These are phyloP conservation scores for Sutorius australiensis DNA, from an alignment of 768 basidiomycete genomes.

Conservation along the genomic window DNA sequence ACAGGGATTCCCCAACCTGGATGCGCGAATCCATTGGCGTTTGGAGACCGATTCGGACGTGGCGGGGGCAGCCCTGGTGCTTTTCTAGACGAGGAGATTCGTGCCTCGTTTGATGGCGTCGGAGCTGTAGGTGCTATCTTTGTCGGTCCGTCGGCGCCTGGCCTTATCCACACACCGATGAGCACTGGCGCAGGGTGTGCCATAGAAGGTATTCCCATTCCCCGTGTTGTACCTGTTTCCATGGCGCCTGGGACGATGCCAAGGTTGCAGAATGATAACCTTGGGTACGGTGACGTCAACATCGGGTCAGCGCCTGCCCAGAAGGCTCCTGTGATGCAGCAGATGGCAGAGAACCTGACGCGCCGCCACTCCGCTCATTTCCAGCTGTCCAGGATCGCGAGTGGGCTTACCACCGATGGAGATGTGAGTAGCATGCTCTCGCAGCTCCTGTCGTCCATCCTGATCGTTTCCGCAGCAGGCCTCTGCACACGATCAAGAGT, in stretches of 20 bases:
- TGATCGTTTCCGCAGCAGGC: not conserved
- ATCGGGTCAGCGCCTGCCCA: not conserved
- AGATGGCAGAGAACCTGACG: not conserved
- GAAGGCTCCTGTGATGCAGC: not conserved
- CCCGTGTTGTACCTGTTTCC: constrained; percentile 8
- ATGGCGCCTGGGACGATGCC: not conserved
- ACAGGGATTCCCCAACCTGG: not conserved
- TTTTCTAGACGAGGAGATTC: constrained; percentile 21
- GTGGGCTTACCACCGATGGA: not conserved
- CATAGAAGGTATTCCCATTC: constrained; percentile 2
- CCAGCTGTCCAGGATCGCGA: not conserved
- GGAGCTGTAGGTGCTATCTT: not conserved
- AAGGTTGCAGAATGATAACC: not conserved
- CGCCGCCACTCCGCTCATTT: not conserved
- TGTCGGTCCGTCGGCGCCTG: not conserved
- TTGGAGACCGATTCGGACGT: constrained; percentile 6
- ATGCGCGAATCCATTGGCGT: not conserved
- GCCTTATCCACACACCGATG: not conserved
- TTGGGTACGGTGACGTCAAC: not conserved
- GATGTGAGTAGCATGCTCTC: constrained; percentile 2
- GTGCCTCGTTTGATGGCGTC: constrained; percentile 14
- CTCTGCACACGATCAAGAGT: constrained; percentile 1
- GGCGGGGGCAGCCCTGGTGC: not conserved
- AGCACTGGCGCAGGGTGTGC: not conserved
- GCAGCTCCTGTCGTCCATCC: not conserved